Evolutionary conservation across 345 rosid genomes (phyloP).

Genomic region (Melaleuca quinquenervia): DNA sequence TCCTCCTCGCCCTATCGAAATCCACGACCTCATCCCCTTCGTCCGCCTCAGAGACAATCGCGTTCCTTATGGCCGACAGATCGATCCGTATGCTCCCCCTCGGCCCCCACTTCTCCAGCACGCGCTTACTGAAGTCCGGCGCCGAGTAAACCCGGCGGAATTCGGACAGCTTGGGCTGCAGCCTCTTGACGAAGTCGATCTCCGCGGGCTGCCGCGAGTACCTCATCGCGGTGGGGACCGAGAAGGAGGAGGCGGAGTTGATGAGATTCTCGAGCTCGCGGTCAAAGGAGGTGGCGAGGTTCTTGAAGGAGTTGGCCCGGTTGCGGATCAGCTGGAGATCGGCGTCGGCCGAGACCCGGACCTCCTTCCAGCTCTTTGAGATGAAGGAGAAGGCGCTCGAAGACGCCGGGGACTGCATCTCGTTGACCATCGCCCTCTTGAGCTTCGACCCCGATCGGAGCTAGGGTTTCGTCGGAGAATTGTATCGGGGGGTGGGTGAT

Average conservation of each 20-base stretch:
- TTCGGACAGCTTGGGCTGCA: constrained; percentile 86
- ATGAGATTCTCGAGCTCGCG: constrained; percentile 80
- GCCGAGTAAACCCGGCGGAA: constrained; percentile 86
- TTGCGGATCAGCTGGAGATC: constrained; percentile 73
- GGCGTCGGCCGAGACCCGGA: constrained; percentile 86
- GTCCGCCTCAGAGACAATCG: constrained; percentile 55
- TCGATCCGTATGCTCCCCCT: constrained; percentile 67
- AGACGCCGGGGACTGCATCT: constrained; percentile 18
- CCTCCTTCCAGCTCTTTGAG: constrained; percentile 88
- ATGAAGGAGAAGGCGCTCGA: constrained; percentile 66
- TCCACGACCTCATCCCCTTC: constrained; percentile 27
- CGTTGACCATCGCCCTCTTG: constrained; percentile 29
- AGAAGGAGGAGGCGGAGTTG: constrained; percentile 52
- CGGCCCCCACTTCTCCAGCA: constrained; percentile 76
- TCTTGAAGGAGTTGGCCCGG: constrained; percentile 83
- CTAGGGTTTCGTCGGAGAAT: not conserved
- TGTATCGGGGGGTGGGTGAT: not conserved
- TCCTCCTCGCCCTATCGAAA: constrained; percentile 30
- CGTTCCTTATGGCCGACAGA: constrained; percentile 70
- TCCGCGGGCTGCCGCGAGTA: constrained; percentile 33
- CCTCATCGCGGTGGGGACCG: constrained; percentile 25
- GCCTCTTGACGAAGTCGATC: constrained; percentile 72
- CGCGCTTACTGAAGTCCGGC: constrained; percentile 80
- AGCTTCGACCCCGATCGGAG: not conserved
- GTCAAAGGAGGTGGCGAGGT: constrained; percentile 77